A percentile compares a stretch with the other conserved stretches of the same genome.
Evolutionary conservation across 1,284 basidiomycete genomes (phyloP).

Genomic region (Pholiota adiposa): DNA sequence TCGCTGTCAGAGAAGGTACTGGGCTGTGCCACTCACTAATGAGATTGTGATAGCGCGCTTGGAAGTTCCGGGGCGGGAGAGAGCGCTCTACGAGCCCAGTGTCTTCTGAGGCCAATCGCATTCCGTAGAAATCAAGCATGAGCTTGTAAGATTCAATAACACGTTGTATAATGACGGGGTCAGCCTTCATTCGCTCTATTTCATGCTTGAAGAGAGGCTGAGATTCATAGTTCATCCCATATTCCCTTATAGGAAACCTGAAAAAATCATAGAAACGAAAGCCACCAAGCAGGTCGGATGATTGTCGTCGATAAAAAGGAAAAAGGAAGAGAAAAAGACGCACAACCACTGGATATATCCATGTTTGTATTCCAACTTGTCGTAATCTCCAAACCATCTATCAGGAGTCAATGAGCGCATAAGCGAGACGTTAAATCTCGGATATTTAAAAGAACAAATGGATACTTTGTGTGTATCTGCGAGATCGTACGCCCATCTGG

Average conservation of each 20-base stretch:
- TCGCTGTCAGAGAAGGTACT: constrained; percentile 12
- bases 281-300: constrained; percentile 11
- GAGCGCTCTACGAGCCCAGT: constrained; percentile 60
- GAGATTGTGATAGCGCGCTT: constrained; percentile 64
- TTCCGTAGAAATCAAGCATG: constrained; percentile 79
- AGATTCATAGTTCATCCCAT: constrained; percentile 70
- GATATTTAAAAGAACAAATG: constrained; percentile 3
- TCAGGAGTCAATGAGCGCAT: constrained; percentile 12
- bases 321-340: constrained; percentile 30
- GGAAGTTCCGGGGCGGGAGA: constrained; percentile 49
- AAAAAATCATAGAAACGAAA: constrained; percentile 5
- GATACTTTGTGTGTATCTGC: constrained; percentile 62
- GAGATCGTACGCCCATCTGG: constrained; percentile 68
- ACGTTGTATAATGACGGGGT: constrained; percentile 52
- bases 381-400: constrained; percentile 69
- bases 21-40: constrained; percentile 50
- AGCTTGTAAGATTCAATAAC: constrained; percentile 65
- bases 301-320: background rate
- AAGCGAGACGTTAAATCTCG: constrained; percentile 3
- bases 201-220: constrained; percentile 71
- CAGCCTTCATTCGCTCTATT: constrained; percentile 59
- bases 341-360: constrained; percentile 79
- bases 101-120: constrained; percentile 58
- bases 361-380: constrained; percentile 69
- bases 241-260: constrained; percentile 72